Evolutionary conservation across 257 asterid genomes (phyloP).

Genomic region (Nicotiana attenuata): DNA sequence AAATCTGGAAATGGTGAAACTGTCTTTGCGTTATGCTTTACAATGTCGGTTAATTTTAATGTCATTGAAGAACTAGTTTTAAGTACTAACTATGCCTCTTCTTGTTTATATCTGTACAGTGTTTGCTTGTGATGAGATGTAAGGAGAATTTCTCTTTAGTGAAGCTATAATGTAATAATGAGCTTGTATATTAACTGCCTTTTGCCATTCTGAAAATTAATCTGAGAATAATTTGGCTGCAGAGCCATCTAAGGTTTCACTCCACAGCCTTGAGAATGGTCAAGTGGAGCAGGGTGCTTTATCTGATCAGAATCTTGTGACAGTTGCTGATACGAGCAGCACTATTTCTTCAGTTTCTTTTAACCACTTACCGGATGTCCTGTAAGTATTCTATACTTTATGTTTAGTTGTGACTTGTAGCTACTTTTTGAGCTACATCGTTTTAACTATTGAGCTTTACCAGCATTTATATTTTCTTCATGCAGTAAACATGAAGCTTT

Average conservation of each 20-base stretch:
- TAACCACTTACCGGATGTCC: constrained; percentile 19
- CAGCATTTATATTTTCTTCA: constrained; percentile 10
- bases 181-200: not conserved
- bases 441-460: not conserved
- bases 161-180: not conserved
- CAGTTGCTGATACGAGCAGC: constrained; percentile 8
- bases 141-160: not conserved
- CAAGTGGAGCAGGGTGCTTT: constrained; percentile 28
- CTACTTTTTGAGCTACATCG: constrained; percentile 2
- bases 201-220: not conserved
- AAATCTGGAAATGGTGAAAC: not conserved
- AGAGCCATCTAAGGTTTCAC: constrained; percentile 27
- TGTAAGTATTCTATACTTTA: constrained; percentile 41
- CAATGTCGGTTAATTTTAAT: not conserved
- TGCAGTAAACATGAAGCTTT: constrained; percentile 47
- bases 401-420: not conserved
- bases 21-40: not conserved
- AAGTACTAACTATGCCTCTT: not conserved
- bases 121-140: not conserved
- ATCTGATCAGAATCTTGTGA: constrained; percentile 26
- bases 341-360: constrained; percentile 13
- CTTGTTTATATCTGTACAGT: not conserved
- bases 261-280: constrained; percentile 35
- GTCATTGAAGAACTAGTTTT: not conserved
- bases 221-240: constrained; percentile 27